Percentiles rank a stretch among this genome's conserved stretches.
phyloP scores from a whole-genome alignment of 139 green algal species.

The Trebouxia sp. region DNA sequence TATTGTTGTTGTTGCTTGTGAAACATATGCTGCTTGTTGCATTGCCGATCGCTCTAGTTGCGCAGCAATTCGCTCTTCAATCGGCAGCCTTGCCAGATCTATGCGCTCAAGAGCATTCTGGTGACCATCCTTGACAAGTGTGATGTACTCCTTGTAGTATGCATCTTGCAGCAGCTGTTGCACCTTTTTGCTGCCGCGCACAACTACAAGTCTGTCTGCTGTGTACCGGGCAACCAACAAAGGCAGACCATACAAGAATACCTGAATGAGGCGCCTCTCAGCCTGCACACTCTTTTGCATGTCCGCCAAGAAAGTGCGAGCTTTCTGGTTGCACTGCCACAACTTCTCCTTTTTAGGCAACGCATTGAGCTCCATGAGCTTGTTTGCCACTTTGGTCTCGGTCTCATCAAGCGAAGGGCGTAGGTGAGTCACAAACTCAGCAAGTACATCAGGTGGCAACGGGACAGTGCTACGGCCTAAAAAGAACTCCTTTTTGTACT shows the following conservation, averaged over 20 bases:
- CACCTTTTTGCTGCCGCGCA: constrained; percentile 25
- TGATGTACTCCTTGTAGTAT: constrained; percentile 29
- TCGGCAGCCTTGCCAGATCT: constrained; percentile 27
- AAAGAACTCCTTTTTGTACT: constrained; percentile 26
- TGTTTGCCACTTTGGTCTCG: constrained; percentile 28
- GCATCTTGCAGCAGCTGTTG: constrained; percentile 22
- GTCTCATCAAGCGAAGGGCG: constrained; percentile 23
- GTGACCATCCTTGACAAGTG: constrained; percentile 27
- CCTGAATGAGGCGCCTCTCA: constrained; percentile 26
- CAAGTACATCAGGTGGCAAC: constrained; percentile 26
- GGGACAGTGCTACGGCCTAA: constrained; percentile 29
- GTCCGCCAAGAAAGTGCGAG: constrained; percentile 19
- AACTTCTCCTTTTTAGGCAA: constrained; percentile 19
- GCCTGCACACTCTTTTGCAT: constrained; percentile 28
- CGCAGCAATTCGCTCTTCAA: constrained; percentile 27
- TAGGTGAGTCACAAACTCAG: constrained; percentile 28
- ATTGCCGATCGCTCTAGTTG: constrained; percentile 10
- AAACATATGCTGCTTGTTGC: constrained; percentile 11
- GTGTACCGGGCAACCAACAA: constrained; percentile 24
- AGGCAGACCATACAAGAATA: constrained; percentile 28
- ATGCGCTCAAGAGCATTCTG: constrained; percentile 24
- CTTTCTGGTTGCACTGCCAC: constrained; percentile 3
- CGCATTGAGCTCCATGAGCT: constrained; percentile 27
- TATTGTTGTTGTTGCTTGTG: constrained; percentile 22
- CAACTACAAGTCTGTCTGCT: constrained; percentile 24